These are phyloP conservation scores for Colletotrichum magnum DNA, from an alignment of 2,329 filamentous ascomycete genomes.

Conservation along the genomic window DNA sequence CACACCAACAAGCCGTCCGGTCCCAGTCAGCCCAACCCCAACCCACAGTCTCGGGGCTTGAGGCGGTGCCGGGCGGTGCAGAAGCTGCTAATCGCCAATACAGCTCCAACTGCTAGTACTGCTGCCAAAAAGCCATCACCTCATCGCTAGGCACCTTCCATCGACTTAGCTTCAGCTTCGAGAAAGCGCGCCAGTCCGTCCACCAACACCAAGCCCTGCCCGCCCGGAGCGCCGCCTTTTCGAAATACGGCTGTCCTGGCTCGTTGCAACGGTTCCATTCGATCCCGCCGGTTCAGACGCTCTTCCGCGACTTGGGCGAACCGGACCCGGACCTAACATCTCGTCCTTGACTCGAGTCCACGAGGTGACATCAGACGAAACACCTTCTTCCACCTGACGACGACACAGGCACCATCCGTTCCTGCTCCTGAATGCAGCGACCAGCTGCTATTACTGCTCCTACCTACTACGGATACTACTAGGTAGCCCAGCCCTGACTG, in stretches of 20 bases:
- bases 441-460: background rate
- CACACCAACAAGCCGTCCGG: background rate
- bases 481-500: background rate
- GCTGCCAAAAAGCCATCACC: background rate
- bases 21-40: constrained; percentile 32
- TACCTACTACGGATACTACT: too few relatives aligned
- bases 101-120: constrained; percentile 7
- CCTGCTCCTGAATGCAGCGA: background rate
- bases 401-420: background rate
- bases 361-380: constrained; percentile 37
- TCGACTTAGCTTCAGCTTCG: too few relatives aligned
- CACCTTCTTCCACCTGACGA: constrained; percentile 19
- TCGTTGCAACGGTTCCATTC: constrained; percentile 24
- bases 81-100: too few relatives aligned
- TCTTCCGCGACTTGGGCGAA: background rate
- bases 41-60: constrained; percentile 26
- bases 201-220: background rate
- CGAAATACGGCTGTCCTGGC: constrained; percentile 15
- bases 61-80: constrained; percentile 30
- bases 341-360: constrained; percentile 19
- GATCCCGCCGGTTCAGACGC: constrained; percentile 14
- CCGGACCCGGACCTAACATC: constrained; percentile 13
- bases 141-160: too few relatives aligned
- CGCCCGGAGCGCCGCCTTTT: constrained; percentile 5
- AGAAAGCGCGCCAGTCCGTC: background rate